Conservation (phyloP, 2,329 filamentous ascomycete genomes). For the Nakataea oryzae region DNA sequence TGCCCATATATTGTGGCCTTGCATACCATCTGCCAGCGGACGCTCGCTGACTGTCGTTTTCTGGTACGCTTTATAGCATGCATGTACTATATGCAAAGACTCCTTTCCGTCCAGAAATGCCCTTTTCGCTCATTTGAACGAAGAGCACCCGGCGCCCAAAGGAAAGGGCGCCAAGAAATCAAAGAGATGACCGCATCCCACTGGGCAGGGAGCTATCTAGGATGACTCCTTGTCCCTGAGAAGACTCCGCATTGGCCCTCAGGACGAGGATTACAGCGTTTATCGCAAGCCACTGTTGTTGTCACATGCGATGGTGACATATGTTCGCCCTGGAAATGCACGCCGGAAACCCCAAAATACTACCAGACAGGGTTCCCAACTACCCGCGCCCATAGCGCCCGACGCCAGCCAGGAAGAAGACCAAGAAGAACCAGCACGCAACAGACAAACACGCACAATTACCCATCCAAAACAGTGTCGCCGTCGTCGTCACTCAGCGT, state of each 20-base stretch:
- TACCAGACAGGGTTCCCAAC: neutral
- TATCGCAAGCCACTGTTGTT: neutral
- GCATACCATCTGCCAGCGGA: neutral
- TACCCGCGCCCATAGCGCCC: neutral
- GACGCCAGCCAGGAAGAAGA: neutral
- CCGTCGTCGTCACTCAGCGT: slow-evolving; percentile 64
- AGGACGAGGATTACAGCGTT: too few species aligned
- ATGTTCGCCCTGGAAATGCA: neutral
- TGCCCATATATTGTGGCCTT: neutral
- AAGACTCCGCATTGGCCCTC: too few species aligned
- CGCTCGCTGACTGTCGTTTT: neutral
- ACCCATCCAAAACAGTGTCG: slow-evolving; percentile 24
- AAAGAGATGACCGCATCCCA: slow-evolving; percentile 1
- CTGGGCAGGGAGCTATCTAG: neutral
- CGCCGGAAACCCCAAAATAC: neutral
- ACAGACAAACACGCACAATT: neutral
- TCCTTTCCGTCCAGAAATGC: slow-evolving; percentile 2
- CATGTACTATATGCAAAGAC: slow-evolving; percentile 1
- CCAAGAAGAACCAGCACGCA: neutral
- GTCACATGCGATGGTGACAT: neutral
- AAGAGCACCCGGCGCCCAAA: slow-evolving; percentile 1
- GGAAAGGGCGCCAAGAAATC: slow-evolving; percentile 1
- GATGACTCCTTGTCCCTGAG: neutral
- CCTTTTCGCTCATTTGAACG: slow-evolving; percentile 2
- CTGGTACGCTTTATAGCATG: neutral